Conservation (phyloP, 768 basidiomycete species). For the Trametes sanguinea region DNA sequence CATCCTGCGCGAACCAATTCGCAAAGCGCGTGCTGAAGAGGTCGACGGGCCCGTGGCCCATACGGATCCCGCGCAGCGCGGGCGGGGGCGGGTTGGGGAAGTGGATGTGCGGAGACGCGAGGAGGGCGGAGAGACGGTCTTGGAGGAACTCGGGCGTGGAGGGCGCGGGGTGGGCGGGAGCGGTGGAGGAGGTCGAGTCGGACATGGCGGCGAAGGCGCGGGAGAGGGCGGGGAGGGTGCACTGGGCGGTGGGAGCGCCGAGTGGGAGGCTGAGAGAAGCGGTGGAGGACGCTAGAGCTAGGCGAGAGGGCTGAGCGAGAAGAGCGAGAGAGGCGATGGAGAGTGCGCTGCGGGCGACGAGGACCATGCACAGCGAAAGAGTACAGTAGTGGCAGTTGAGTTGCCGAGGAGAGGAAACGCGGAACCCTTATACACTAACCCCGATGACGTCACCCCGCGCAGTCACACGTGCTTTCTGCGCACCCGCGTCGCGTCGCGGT, state of each 20-base stretch:
- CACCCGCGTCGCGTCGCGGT: too few species aligned
- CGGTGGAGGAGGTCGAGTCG: background rate
- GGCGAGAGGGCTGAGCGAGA: background rate
- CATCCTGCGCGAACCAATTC: constrained; percentile 31
- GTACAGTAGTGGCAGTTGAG: background rate
- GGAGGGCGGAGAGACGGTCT: constrained; percentile 26
- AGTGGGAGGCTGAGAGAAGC: background rate
- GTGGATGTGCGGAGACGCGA: constrained; percentile 34
- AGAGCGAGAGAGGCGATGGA: background rate
- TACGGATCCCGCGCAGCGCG: constrained; percentile 16
- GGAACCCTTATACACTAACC: background rate
- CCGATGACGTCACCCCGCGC: constrained; percentile 10
- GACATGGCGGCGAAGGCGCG: constrained; percentile 18
- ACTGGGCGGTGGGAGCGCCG: background rate
- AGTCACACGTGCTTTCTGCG: background rate
- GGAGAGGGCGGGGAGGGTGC: constrained; percentile 6
- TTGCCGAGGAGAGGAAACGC: too few species aligned
- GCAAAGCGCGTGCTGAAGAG: constrained; percentile 34
- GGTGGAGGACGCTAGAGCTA: background rate
- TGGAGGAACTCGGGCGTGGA: constrained; percentile 29
- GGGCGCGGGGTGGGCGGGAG: constrained; percentile 2
- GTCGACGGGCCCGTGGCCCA: constrained; percentile 35
- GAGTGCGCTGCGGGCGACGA: constrained; percentile 3
- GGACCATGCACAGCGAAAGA: background rate
- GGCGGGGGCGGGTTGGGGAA: constrained; percentile 28